Evolutionary conservation across 352 stramenopile species (phyloP).

Genomic region (Peronospora destructor): DNA sequence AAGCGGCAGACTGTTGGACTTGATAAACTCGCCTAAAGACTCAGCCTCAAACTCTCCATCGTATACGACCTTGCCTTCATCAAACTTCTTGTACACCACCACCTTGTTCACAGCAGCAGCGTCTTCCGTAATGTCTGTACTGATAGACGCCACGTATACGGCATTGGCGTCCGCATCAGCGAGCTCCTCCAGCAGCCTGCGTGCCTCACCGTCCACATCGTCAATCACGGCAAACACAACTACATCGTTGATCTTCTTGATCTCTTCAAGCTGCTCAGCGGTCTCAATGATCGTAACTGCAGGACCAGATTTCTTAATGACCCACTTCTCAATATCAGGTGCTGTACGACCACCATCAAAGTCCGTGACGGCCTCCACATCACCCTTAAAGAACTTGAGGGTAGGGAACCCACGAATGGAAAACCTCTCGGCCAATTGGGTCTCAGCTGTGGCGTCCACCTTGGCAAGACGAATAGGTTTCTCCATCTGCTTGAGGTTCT

Average conservation of each 20-base stretch:
- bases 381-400: conserved; percentile 90
- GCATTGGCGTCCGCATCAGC: conserved; percentile 64
- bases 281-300: conserved; percentile 75
- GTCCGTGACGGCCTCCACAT: conserved; percentile 77
- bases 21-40: conserved; percentile 59
- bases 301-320: conserved; percentile 89
- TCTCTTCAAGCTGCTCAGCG: conserved; percentile 57
- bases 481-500: conserved; percentile 73
- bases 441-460: conserved; percentile 83
- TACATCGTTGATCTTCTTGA: conserved; percentile 82
- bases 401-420: conserved; percentile 85
- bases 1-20: conserved; percentile 79
- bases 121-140: conserved; percentile 51
- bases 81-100: conserved; percentile 85
- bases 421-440: conserved; percentile 76
- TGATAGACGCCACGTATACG: conserved; percentile 72
- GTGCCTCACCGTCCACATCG: conserved; percentile 61
- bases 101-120: conserved; percentile 50
- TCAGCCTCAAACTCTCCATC: conserved; percentile 68
- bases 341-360: conserved; percentile 81
- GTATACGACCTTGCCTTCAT: conserved; percentile 76
- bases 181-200: conserved; percentile 68
- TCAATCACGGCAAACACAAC: conserved; percentile 83
- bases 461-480: conserved; percentile 75
- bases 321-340: conserved; percentile 85